Evolutionary conservation across 2,329 filamentous ascomycete genomes (phyloP).

Genomic region (Hirsutella thompsonii): DNA sequence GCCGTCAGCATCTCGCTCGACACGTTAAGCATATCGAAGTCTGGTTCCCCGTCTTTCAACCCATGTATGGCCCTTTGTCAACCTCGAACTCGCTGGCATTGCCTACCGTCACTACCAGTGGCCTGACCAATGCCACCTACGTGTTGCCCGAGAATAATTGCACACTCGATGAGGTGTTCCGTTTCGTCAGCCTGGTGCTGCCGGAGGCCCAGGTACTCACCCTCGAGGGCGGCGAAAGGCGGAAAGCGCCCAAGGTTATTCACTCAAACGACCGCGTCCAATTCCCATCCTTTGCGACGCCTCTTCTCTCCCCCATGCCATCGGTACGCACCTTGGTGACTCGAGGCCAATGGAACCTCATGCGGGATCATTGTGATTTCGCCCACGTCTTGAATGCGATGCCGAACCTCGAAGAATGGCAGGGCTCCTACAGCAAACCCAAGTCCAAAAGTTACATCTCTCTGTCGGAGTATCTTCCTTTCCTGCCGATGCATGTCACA

Average conservation of each 20-base stretch:
- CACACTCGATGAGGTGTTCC: slow-evolving; percentile 56
- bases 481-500: slow-evolving; percentile 43
- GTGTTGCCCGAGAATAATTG: slow-evolving; percentile 52
- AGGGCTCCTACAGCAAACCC: slow-evolving; percentile 55
- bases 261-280: slow-evolving; percentile 16
- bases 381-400: slow-evolving; percentile 46
- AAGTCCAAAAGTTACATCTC: slow-evolving; percentile 63
- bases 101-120: slow-evolving; percentile 40
- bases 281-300: slow-evolving; percentile 8
- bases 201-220: slow-evolving; percentile 53
- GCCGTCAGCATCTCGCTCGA: slow-evolving; percentile 42
- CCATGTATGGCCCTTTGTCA: slow-evolving; percentile 31
- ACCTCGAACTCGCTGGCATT: slow-evolving; percentile 30
- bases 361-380: slow-evolving; percentile 52
- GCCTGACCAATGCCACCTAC: slow-evolving; percentile 44
- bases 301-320: slow-evolving; percentile 31
- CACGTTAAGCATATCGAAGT: slow-evolving; percentile 64
- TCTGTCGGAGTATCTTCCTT: slow-evolving; percentile 49
- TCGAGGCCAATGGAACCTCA: slow-evolving; percentile 67
- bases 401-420: slow-evolving; percentile 52
- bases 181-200: slow-evolving; percentile 45
- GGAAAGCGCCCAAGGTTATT: slow-evolving; percentile 56
- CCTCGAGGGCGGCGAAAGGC: slow-evolving; percentile 63
- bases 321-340: slow-evolving; percentile 56
- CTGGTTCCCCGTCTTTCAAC: slow-evolving; percentile 65